A percentile compares a stretch with the other conserved stretches of the same genome.
These are phyloP conservation scores for Mucuna pruriens DNA, from an alignment of 306 rosid genomes.

Conservation along the genomic window DNA sequence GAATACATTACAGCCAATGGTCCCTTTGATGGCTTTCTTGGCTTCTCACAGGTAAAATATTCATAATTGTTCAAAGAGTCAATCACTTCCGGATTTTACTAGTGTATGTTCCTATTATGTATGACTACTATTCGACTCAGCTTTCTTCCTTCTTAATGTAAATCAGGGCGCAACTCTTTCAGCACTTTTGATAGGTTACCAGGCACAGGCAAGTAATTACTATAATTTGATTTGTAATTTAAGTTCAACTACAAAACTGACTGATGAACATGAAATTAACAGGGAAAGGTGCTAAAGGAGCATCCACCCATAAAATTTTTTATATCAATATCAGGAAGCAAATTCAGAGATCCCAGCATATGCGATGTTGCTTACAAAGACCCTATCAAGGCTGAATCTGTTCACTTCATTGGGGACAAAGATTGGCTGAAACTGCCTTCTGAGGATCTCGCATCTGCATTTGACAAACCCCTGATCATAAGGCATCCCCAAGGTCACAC, in stretches of 20 bases:
- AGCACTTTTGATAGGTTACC: conserved; percentile 76
- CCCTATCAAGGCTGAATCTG: conserved; percentile 65
- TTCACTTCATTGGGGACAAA: conserved; percentile 84
- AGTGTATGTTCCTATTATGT: not conserved
- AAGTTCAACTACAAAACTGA: conserved; percentile 3
- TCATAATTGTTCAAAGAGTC: not conserved
- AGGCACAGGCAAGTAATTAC: conserved; percentile 59
- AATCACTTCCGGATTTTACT: not conserved
- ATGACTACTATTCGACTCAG: not conserved
- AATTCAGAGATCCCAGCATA: conserved; percentile 80
- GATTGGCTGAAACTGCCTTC: conserved; percentile 85
- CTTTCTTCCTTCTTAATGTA: conserved; percentile 7
- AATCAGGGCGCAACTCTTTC: conserved; percentile 76
- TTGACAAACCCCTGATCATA: conserved; percentile 67
- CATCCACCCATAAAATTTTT: conserved; percentile 74
- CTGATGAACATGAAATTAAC: conserved; percentile 37
- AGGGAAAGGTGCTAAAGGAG: conserved; percentile 86
- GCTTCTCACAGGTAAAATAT: conserved; percentile 72
- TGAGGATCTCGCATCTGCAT: conserved; percentile 74
- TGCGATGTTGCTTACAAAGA: conserved; percentile 82
- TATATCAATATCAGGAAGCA: conserved; percentile 76
- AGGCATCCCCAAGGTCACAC: conserved; percentile 93
- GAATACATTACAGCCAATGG: conserved; percentile 83
- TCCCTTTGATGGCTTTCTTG: conserved; percentile 83
- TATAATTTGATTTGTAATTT: not conserved